phyloP scores from a whole-genome alignment of 257 asterid species.

The Solanum acaule region DNA sequence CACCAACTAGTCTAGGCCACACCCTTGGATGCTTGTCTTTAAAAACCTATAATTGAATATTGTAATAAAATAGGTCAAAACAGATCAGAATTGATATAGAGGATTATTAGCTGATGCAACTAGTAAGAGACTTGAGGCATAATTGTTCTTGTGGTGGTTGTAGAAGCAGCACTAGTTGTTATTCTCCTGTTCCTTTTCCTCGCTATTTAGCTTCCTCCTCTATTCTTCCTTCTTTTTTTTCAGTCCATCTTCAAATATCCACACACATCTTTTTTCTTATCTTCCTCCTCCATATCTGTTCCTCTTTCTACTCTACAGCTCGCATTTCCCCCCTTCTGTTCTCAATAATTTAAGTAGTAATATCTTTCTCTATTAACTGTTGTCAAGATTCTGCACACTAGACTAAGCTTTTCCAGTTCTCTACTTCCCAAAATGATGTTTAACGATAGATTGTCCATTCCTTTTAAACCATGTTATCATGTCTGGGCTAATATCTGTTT shows the following conservation, averaged over 20 bases:
- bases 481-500: background rate
- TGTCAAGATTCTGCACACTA: background rate
- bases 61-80: background rate
- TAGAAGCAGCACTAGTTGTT: background rate
- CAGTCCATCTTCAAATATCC: background rate
- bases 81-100: background rate
- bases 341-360: background rate
- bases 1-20: background rate
- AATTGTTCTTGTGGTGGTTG: background rate
- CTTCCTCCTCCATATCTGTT: background rate
- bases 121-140: background rate
- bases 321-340: background rate
- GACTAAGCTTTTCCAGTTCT: background rate
- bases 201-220: background rate
- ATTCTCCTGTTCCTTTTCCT: background rate
- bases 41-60: background rate
- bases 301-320: background rate
- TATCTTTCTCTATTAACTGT: background rate
- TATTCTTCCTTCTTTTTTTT: background rate
- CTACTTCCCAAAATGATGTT: background rate
- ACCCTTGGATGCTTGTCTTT: background rate
- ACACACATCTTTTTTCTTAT: background rate
- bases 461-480: background rate
- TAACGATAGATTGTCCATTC: background rate
- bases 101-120: background rate